Base-by-base conservation (phyloP, 2,329 filamentous ascomycete genomes). In the Claviceps fusiformis region DNA sequence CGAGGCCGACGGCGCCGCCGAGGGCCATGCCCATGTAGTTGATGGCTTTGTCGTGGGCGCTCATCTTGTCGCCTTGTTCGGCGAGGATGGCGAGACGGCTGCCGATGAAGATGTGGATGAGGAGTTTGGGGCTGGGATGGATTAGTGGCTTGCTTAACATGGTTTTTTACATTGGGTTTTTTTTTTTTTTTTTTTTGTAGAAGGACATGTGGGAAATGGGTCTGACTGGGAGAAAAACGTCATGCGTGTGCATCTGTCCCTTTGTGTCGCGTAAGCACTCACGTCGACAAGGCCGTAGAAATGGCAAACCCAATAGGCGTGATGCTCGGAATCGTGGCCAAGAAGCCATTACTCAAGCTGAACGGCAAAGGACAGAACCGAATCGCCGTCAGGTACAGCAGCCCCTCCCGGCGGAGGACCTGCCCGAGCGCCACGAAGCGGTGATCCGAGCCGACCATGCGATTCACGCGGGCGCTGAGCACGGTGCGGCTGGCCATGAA, bases 101-200 rank as follows among this genome's bases (percentile, higher is more conserved):
- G 58, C 93, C 93, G 63, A 98, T 89, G 71, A 96, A 98, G 62
- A 95, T 82, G 66, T 95, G 89, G 52, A 98, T 83, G 57, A 97
- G 76, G 19, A 98, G 76, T 65, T 97, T 98, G 7, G 93, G 93
- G 15, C 78, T 81, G 53, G n/a, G 43, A 35, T 41, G 11, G 6
- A 50, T 33, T 33, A 33, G 8, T 33, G 31, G 8, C 31, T n/a
- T n/a, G n/a, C n/a, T n/a, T n/a, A n/a, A n/a, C n/a, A n/a, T n/a
- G n/a, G n/a, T n/a, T n/a, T n/a, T n/a, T n/a, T n/a, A n/a, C n/a
- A n/a, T n/a, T n/a, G n/a, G n/a, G n/a, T 33, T 33, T 33, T 8
- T 33, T 33, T 33, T 8, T 33, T 33, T 33, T 8, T 33, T 33
- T 33, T 37, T 37, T 10, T 37, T 8, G 5, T 37, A 37, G 11